Evolutionary conservation across 208 protist genomes (phyloP).

Genomic region (Plasmodiophora brassicae): DNA sequence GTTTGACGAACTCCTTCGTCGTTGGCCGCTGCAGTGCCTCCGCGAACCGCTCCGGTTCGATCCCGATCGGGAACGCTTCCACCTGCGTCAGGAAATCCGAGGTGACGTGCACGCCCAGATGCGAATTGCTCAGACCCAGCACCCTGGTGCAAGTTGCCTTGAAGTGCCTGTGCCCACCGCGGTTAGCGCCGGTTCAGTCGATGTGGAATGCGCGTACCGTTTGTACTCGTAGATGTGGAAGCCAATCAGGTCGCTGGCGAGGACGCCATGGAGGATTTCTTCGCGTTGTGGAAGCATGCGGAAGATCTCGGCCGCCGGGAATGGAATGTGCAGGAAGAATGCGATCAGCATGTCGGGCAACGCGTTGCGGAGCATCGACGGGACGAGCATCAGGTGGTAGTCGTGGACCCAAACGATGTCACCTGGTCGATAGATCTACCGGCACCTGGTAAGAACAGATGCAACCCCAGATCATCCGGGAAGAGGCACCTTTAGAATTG

Average conservation of each 20-base stretch:
- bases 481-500: background rate
- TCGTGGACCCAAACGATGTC: conserved; percentile 55
- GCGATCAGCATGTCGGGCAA: conserved; percentile 21
- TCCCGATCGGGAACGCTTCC: conserved; percentile 43
- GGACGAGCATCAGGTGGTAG: conserved; percentile 51
- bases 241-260: conserved; percentile 52
- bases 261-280: conserved; percentile 59
- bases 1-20: background rate
- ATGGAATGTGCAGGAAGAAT: conserved; percentile 53
- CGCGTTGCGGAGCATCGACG: conserved; percentile 9
- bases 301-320: conserved; percentile 51
- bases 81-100: background rate
- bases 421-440: background rate
- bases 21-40: background rate
- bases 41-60: conserved; percentile 42
- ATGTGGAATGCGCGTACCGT: background rate
- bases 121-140: background rate
- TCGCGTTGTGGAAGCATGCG: conserved; percentile 9
- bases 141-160: background rate
- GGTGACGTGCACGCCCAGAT: background rate
- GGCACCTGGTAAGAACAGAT: background rate
- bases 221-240: conserved; percentile 47
- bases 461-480: background rate
- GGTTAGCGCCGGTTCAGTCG: background rate
- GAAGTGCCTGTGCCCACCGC: background rate